phyloP scores from a whole-genome alignment of 2,329 filamentous ascomycete species.

The Talaromyces verruculosus region DNA sequence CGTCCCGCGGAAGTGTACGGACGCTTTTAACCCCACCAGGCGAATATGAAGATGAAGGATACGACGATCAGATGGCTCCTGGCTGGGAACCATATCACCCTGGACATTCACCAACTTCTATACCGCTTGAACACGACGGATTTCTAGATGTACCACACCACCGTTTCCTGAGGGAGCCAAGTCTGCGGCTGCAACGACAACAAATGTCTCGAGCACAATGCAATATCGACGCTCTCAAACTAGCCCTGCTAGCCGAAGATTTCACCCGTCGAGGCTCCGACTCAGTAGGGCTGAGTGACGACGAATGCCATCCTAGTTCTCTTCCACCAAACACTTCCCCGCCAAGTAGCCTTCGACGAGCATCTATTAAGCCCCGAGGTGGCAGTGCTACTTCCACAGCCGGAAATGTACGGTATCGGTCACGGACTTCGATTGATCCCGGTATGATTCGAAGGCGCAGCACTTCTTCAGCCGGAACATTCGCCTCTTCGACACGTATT shows the following conservation, averaged over 20 bases:
- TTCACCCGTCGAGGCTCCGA: slow-evolving; percentile 16
- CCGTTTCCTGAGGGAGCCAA: slow-evolving; percentile 25
- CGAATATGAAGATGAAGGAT: slow-evolving; percentile 40
- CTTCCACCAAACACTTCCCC: slow-evolving; percentile 37
- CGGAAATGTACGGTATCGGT: slow-evolving; percentile 13
- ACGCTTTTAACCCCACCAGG: slow-evolving; percentile 40
- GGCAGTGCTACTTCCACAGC: background rate
- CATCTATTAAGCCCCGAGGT: slow-evolving; percentile 30
- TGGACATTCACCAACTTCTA: slow-evolving; percentile 30
- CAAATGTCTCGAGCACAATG: slow-evolving; percentile 44
- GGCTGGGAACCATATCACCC: slow-evolving; percentile 63
- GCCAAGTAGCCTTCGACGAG: slow-evolving; percentile 29
- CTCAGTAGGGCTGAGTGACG: slow-evolving; percentile 25
- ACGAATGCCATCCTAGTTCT: slow-evolving; percentile 42
- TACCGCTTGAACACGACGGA: slow-evolving; percentile 23
- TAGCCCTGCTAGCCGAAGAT: slow-evolving; percentile 36
- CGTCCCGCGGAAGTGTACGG: slow-evolving; percentile 25
- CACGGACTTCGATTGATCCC: slow-evolving; percentile 10
- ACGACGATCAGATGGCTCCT: slow-evolving; percentile 47
- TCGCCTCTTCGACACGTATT: slow-evolving; percentile 32
- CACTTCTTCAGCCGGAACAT: slow-evolving; percentile 21
- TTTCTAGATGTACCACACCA: slow-evolving; percentile 21
- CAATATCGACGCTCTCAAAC: slow-evolving; percentile 39
- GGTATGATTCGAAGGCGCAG: slow-evolving; percentile 19
- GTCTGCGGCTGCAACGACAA: slow-evolving; percentile 38